Percentiles rank a stretch among this genome's conserved stretches.
Evolutionary conservation across 1,284 basidiomycete species (phyloP).

Genomic region (Cutaneotrichosporon cavernicola): DNA sequence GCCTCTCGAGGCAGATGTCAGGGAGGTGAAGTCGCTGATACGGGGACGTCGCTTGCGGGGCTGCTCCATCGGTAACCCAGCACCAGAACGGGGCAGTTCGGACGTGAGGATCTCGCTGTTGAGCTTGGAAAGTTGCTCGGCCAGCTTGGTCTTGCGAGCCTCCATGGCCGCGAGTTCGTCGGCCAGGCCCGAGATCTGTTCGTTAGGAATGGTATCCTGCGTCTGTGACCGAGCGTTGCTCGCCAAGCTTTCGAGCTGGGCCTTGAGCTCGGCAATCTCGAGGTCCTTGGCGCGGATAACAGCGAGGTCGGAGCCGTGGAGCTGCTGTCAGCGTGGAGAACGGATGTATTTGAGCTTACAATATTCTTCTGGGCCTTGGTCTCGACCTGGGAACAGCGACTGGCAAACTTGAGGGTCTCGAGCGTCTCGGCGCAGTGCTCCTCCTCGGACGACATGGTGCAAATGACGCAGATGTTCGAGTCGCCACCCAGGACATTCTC

Average conservation of each 20-base stretch:
- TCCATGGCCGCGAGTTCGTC: constrained; percentile 47
- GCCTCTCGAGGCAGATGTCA: constrained; percentile 21
- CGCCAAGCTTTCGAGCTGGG: constrained; percentile 40
- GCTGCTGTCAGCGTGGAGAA: constrained; percentile 26
- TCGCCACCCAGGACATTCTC: constrained; percentile 60
- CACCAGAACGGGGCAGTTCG: constrained; percentile 33
- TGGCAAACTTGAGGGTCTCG: constrained; percentile 60
- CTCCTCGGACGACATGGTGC: constrained; percentile 55
- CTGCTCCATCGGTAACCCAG: constrained; percentile 28
- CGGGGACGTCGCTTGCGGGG: constrained; percentile 45
- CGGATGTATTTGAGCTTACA: constrained; percentile 36
- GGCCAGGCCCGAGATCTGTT: constrained; percentile 33
- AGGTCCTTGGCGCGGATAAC: constrained; percentile 54
- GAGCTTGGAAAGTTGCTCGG: constrained; percentile 45
- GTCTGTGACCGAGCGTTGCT: background rate
- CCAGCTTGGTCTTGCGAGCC: constrained; percentile 43
- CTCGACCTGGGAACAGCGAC: constrained; percentile 58
- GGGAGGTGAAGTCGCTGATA: constrained; percentile 47
- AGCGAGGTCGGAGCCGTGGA: constrained; percentile 48
- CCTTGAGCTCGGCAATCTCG: constrained; percentile 53
- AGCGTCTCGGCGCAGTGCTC: constrained; percentile 59
- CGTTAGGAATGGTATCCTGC: background rate
- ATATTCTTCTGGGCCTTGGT: constrained; percentile 59
- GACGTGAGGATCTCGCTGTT: constrained; percentile 51
- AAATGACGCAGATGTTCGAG: constrained; percentile 60